Conservation (phyloP, 306 rosid genomes). For the Medicago truncatula region DNA sequence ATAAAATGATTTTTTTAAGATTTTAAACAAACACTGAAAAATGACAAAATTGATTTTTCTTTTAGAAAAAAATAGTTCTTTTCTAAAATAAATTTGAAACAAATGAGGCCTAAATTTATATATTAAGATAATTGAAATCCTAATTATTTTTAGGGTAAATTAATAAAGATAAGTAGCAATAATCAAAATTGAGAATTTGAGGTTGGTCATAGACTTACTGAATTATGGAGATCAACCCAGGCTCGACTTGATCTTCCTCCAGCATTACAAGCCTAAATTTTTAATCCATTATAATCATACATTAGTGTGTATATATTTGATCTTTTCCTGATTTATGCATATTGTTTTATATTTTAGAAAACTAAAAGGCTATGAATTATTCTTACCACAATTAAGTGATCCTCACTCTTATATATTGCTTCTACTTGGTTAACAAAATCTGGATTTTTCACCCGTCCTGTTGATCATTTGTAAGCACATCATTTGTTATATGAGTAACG, state of each 20-base stretch:
- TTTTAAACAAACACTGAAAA: too few species aligned
- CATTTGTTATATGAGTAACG: too few species aligned
- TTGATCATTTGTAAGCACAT: not conserved
- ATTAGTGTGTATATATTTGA: not conserved
- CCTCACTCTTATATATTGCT: conserved; percentile 43
- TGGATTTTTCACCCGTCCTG: conserved; percentile 48
- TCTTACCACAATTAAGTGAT: conserved; percentile 46
- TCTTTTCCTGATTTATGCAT: not conserved
- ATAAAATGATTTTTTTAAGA: too few species aligned
- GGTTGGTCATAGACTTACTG: conserved; percentile 30
- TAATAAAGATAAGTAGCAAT: not conserved
- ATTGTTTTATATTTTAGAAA: not conserved
- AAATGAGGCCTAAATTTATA: too few species aligned
- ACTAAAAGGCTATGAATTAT: not conserved
- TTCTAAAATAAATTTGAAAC: too few species aligned
- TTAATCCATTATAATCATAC: conserved; percentile 23
- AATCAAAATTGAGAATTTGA: not conserved
- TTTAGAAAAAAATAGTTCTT: too few species aligned
- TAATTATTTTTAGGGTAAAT: too few species aligned
- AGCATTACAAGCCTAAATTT: conserved; percentile 46
- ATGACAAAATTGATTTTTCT: too few species aligned
- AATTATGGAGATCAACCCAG: conserved; percentile 33
- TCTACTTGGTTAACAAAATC: conserved; percentile 43
- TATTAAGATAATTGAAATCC: too few species aligned
- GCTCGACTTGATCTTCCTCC: conserved; percentile 47